Base-by-base conservation (phyloP, 2,329 filamentous ascomycete species). In the Teratosphaeria epicoccoides region DNA sequence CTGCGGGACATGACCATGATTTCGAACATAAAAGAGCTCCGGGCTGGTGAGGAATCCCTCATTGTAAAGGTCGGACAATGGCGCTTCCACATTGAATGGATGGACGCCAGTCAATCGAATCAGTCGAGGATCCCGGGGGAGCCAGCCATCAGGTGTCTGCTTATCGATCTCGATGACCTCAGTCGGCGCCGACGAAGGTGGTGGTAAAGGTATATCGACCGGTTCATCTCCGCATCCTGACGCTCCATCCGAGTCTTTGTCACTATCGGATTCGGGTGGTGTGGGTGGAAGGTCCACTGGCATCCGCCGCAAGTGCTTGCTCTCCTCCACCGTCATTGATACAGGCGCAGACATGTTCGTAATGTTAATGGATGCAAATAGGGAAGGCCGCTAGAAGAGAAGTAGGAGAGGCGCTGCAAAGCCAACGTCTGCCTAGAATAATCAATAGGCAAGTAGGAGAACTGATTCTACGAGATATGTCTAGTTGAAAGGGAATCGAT, bases 21-120 rank as follows among this genome's bases (percentile, higher is more conserved):
- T 96, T 29, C 90, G 77, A 7, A 96, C 90, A 67, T 94, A 96
- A 70, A 95, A 93, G 1, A 96, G 74, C 60, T 95, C 85, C 11
- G 88, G 85, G 37, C 84, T 87, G 0, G 89, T 96, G 33, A 96
- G 73, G 64, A 95, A 95, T 0, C 90, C 88, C 71, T 82, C 75
- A 52, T 91, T 78, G 68, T 83, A 95, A 1, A 95, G 73, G 14
- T 82, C 81, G 50, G 81, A 87, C 7, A 96, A 71, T 0, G 90
- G 89, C 9, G 90, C 79, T 69, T 96, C 90, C 47, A 87, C 84
- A 61, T 96, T 96, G 74, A 94, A 95, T 1, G 90, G 90, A 68
- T 95, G 90, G 5, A 87, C 79, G 23, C 90, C 90, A 10, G 90
- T 96, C 12, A 96, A 74, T 48, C 90, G 80, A 57, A 96, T 93